Percentiles rank a stretch among this genome's conserved stretches.
Conservation (phyloP, 768 basidiomycete genomes). For the Russula griseocarnosa region DNA sequence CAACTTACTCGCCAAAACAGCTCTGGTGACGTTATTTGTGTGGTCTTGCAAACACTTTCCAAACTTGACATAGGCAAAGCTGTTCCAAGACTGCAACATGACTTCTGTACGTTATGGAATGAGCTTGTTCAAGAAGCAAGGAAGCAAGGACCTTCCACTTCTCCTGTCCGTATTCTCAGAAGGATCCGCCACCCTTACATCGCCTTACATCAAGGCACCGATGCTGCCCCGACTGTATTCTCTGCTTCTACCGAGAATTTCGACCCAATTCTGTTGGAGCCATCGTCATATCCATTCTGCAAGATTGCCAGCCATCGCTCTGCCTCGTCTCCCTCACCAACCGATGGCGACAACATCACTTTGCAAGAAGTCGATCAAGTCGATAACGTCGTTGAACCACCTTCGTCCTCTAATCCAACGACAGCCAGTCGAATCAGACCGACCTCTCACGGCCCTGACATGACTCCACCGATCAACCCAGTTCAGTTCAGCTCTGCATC, state of each 20-base stretch:
- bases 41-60: neutral
- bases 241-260: neutral
- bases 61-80: neutral
- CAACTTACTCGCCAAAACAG: neutral
- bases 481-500: too few species aligned
- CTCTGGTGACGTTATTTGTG: rapidly evolving
- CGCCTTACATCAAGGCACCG: neutral
- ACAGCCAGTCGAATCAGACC: too few species aligned
- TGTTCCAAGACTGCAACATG: neutral
- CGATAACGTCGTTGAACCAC: too few species aligned
- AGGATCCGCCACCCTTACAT: neutral
- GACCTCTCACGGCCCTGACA: too few species aligned
- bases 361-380: too few species aligned
- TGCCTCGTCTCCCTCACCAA: too few species aligned
- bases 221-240: neutral
- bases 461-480: too few species aligned
- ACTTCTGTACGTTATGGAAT: neutral
- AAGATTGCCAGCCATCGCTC: neutral
- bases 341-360: too few species aligned
- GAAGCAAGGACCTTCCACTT: neutral
- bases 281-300: neutral
- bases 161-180: neutral
- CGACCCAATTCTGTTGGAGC: neutral
- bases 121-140: neutral
- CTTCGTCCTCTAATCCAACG: too few species aligned